phyloP scores from a whole-genome alignment of 768 basidiomycete genomes.

The Sporobolomyces phaffii region DNA sequence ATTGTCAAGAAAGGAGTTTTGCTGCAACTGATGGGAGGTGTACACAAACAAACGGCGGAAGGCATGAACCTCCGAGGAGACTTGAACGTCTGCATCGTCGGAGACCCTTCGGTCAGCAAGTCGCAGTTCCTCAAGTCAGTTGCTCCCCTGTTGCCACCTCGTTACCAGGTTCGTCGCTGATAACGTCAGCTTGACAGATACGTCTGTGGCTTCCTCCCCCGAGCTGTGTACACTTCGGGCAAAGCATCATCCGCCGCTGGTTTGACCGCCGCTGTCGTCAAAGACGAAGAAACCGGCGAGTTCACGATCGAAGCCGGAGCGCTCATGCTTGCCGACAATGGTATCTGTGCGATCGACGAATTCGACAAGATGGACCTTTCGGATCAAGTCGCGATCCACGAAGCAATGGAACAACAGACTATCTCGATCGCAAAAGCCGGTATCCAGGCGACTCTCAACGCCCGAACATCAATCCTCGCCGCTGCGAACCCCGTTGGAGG shows the following conservation, averaged over 20 bases:
- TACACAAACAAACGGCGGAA: conserved; percentile 91
- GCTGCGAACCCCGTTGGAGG: conserved; percentile 98
- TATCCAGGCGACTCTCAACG: conserved; percentile 96
- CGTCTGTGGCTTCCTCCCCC: conserved; percentile 93
- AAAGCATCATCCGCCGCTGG: conserved; percentile 98
- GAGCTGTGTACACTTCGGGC: conserved; percentile 97
- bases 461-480: conserved; percentile 92
- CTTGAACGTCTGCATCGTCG: conserved; percentile 95
- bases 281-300: conserved; percentile 97
- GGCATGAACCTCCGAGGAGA: conserved; percentile 98
- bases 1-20: conserved; percentile 97
- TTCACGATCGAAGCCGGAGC: conserved; percentile 99
- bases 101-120: conserved; percentile 95
- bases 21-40: conserved; percentile 95
- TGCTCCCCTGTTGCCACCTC: neutral
- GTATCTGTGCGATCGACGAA: conserved; percentile 99
- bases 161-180: conserved; percentile 21
- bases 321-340: conserved; percentile 97
- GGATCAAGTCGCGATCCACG: conserved; percentile 98
- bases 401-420: conserved; percentile 99
- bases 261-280: conserved; percentile 96
- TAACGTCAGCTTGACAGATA: conserved; percentile 58
- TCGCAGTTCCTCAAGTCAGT: conserved; percentile 95
- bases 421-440: conserved; percentile 99
- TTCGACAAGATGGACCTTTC: conserved; percentile 99